phyloP scores from a whole-genome alignment of 1,139 yeast genomes.

The Nakaseomyces delphensis region DNA sequence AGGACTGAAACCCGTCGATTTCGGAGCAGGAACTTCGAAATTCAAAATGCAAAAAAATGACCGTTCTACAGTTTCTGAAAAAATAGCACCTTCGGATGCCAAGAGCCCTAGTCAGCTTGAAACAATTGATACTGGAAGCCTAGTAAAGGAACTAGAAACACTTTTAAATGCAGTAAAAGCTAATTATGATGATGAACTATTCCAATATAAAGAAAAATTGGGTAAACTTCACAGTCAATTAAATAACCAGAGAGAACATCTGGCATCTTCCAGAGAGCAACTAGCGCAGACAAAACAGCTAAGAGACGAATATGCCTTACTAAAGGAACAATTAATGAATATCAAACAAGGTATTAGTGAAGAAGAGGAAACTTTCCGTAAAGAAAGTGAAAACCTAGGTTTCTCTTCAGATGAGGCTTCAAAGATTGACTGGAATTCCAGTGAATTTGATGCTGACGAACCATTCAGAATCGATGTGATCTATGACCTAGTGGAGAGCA shows the following conservation, averaged over 20 bases:
- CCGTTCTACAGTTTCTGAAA: not conserved
- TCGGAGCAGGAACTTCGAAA: constrained; percentile 41
- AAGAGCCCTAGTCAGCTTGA: constrained; percentile 4
- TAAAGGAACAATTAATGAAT: constrained; percentile 45
- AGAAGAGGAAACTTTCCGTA: constrained; percentile 45
- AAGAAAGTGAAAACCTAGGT: constrained; percentile 35
- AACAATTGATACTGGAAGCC: constrained; percentile 23
- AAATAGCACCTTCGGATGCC: not conserved
- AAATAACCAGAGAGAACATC: constrained; percentile 19
- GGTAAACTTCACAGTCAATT: constrained; percentile 22
- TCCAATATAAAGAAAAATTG: constrained; percentile 24
- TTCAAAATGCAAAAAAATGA: constrained; percentile 7
- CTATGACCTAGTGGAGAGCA: constrained; percentile 41
- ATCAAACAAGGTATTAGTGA: constrained; percentile 49
- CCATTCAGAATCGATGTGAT: constrained; percentile 63
- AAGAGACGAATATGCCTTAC: constrained; percentile 26
- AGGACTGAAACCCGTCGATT: constrained; percentile 79
- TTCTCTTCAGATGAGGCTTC: constrained; percentile 28
- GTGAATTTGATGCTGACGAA: constrained; percentile 73
- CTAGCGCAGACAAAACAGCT: constrained; percentile 25
- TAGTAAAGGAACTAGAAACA: constrained; percentile 24
- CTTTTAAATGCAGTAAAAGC: constrained; percentile 22
- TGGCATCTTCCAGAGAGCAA: constrained; percentile 25
- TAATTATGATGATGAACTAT: constrained; percentile 27
- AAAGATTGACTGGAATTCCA: constrained; percentile 38